Evolutionary conservation across 2,329 filamentous ascomycete genomes (phyloP), one percentile per base, ranked within the genome.

Genomic region (Penicillium corylophilum): DNA sequence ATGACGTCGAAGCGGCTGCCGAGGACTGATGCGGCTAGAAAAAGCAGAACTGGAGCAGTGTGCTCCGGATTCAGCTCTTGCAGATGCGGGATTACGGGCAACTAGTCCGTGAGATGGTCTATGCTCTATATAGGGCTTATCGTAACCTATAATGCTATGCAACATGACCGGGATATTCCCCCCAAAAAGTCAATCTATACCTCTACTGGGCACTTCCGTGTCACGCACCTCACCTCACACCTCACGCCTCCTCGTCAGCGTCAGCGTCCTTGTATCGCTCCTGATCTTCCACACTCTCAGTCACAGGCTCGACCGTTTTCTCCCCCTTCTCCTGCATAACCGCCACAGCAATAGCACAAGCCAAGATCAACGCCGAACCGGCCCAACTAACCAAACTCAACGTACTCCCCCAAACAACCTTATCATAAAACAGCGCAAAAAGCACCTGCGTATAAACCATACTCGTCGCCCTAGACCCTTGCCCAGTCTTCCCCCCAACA

Each of bases 361-460:
- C 81, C n/a, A 88, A 65, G 56, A 89, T 88, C 55, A 88, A 64
- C 20, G 74, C 80, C 12, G 82, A 85, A 2, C 86, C 86, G 2
- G 81, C 68, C 60, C 85, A 82, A 52, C 82, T 85, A 59, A 82
- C 70, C 18, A 74, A 65, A 8, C 79, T 79, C 1, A 85, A 82
- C 6, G 78, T 82, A 15, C 79, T 80, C 3, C 82, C 81, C 74
- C 84, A 88, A 15, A 88, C 73, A 10, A 85, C 56, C 59, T 83
- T 82, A 65, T 89, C 86, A 53, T 84, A 84, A 3, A 77, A 74
- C 10, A 88, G 68, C 2, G 86, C 85, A 67, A 87, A 88, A 3
- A 88, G 70, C 83, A 88, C 87, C 66, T 87, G 84, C 41, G 80
- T 84, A 64, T 88, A 89, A 0, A 85, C 74, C 83, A 88, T 86